phyloP scores from a whole-genome alignment of 495 filamentous ascomycete genomes.

The Aspergillus campestris region DNA sequence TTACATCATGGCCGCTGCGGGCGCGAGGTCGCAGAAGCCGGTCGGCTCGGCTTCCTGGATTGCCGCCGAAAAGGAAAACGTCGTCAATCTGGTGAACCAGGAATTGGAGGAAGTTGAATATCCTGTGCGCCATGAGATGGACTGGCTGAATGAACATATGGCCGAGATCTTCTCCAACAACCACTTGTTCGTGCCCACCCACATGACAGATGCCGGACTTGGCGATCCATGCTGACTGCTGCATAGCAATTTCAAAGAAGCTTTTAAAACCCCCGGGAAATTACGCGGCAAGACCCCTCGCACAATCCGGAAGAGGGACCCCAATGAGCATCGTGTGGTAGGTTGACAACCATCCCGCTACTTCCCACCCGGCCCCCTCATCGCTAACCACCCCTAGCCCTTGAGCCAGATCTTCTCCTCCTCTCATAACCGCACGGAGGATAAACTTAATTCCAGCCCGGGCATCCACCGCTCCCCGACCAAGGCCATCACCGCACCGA shows the following conservation, averaged over 20 bases:
- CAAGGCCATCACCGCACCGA: conserved; percentile 15
- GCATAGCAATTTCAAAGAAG: conserved; percentile 71
- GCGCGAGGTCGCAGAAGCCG: conserved; percentile 41
- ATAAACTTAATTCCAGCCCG: conserved; percentile 24
- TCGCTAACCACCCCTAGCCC: conserved; percentile 47
- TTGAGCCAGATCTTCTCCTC: conserved; percentile 73
- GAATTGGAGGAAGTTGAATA: conserved; percentile 88
- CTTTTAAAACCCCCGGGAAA: conserved; percentile 95
- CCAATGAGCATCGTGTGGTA: conserved; percentile 61
- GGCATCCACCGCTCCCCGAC: conserved; percentile 28
- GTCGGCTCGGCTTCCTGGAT: conserved; percentile 65
- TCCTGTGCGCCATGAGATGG: conserved; percentile 80
- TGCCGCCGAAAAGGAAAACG: conserved; percentile 54
- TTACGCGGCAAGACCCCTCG: conserved; percentile 88
- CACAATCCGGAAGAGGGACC: conserved; percentile 62
- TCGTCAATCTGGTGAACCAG: conserved; percentile 51
- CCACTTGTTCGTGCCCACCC: conserved; percentile 56
- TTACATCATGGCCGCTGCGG: conserved; percentile 42
- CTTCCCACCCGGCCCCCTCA: not conserved
- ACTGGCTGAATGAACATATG: conserved; percentile 98
- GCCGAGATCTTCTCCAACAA: conserved; percentile 81
- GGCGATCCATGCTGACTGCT: conserved; percentile 25
- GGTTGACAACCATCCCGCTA: conserved; percentile 14
- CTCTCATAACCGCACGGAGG: conserved; percentile 37
- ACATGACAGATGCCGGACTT: not conserved